A percentile compares a stretch with the other conserved stretches of the same genome.
Evolutionary conservation across 108 stramenopile species (phyloP).

Genomic region (Skeletonema potamos): DNA sequence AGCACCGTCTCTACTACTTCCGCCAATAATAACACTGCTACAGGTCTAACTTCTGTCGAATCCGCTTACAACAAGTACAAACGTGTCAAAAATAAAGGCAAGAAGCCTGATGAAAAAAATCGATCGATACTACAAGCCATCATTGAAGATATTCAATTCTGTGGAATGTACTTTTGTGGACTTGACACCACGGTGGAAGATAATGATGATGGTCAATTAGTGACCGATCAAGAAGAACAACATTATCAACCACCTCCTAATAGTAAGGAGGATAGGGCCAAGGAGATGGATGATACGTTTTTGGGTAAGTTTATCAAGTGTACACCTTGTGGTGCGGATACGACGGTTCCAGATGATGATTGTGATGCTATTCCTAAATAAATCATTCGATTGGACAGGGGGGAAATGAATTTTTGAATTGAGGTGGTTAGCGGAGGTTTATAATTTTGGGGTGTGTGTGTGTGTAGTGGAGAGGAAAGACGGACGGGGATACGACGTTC

Average conservation of each 20-base stretch:
- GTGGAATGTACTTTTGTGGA: conserved; percentile 38
- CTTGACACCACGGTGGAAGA: conserved; percentile 12
- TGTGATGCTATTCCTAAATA: too few species aligned
- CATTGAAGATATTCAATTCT: conserved; percentile 27
- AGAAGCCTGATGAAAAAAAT: conserved; percentile 1
- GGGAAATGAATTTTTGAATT: too few species aligned
- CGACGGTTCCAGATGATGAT: not conserved
- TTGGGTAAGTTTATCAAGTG: conserved; percentile 30
- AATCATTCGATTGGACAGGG: too few species aligned
- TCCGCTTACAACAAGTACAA: not conserved
- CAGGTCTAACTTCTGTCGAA: not conserved
- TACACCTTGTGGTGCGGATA: not conserved
- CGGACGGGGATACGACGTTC: not conserved
- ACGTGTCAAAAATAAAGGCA: conserved; percentile 2
- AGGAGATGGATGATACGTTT: conserved; percentile 31
- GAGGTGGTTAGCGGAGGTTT: too few species aligned
- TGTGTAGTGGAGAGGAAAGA: not conserved
- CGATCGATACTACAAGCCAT: conserved; percentile 1
- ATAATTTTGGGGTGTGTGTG: too few species aligned
- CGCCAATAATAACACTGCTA: not conserved
- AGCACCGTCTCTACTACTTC: not conserved
- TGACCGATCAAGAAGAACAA: not conserved
- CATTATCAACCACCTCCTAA: not conserved
- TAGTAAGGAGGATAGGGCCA: conserved; percentile 21
- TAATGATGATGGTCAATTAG: not conserved